A percentile compares a stretch with the other conserved stretches of the same genome.
Evolutionary conservation across 148 eudicot species (phyloP).

Genomic region (Selenicereus undatus): DNA sequence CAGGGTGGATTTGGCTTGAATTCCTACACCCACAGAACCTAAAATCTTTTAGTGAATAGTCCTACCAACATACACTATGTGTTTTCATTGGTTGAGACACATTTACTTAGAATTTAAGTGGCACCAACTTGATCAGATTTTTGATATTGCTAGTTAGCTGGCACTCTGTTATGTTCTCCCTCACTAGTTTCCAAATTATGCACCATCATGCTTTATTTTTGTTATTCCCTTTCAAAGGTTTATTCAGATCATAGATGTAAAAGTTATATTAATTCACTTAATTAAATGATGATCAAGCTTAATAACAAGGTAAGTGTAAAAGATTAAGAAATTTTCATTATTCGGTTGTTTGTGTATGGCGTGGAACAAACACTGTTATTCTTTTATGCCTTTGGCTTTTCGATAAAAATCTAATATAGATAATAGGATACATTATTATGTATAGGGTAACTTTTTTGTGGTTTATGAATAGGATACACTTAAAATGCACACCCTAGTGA

Average conservation of each 20-base stretch:
- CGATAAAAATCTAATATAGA: too few species aligned
- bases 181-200: background rate
- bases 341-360: too few species aligned
- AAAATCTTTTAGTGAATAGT: background rate
- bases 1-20: background rate
- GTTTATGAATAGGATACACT: too few species aligned
- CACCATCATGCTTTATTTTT: background rate
- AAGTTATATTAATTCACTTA: too few species aligned
- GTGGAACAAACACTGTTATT: too few species aligned
- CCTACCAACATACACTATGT: background rate
- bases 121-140: background rate
- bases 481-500: too few species aligned
- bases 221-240: background rate
- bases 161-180: background rate
- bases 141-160: slow-evolving; percentile 14
- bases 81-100: background rate
- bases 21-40: background rate
- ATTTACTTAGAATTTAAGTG: background rate
- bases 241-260: background rate
- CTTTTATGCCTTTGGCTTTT: too few species aligned
- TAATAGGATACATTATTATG: too few species aligned
- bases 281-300: too few species aligned
- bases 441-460: too few species aligned
- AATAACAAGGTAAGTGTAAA: too few species aligned
- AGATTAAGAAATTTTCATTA: too few species aligned